Evolutionary conservation across 2,329 filamentous ascomycete species (phyloP).

Genomic region (Bipolaris zeicola): DNA sequence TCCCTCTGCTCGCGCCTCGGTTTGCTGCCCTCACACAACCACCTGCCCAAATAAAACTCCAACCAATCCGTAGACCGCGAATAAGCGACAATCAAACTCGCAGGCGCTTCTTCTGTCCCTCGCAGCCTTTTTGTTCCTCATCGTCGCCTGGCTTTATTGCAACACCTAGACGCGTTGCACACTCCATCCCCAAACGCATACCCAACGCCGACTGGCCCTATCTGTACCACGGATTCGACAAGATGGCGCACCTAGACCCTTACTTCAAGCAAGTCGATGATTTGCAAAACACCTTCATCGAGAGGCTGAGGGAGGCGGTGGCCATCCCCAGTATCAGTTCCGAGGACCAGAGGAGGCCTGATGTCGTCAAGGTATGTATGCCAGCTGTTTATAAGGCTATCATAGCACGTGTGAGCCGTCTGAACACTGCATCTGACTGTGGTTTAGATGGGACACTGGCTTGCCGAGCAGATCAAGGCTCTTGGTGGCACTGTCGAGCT

Average conservation of each 20-base stretch:
- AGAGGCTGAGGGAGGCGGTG: constrained; percentile 87
- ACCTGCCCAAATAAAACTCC: constrained; percentile 41
- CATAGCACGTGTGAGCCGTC: background rate
- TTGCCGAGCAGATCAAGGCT: constrained; percentile 78
- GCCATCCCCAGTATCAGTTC: constrained; percentile 96
- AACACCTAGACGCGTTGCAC: constrained; percentile 14
- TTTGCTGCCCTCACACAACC: constrained; percentile 22
- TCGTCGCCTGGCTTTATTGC: background rate
- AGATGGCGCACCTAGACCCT: constrained; percentile 89
- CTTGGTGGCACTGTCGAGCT: constrained; percentile 89
- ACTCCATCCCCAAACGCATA: constrained; percentile 27
- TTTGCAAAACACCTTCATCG: constrained; percentile 81
- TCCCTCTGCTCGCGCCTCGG: constrained; percentile 19
- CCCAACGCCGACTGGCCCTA: constrained; percentile 52
- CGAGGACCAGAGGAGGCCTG: constrained; percentile 82
- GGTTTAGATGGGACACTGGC: constrained; percentile 82
- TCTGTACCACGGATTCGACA: constrained; percentile 52
- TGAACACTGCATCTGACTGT: background rate
- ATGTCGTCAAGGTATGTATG: constrained; percentile 78
- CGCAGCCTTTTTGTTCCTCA: constrained; percentile 18
- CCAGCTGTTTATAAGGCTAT: constrained; percentile 53
- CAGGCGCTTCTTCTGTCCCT: constrained; percentile 7
- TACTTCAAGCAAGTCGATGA: constrained; percentile 93
- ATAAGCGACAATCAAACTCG: constrained; percentile 33
- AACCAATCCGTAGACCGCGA: constrained; percentile 28